Percentiles rank a stretch among this genome's conserved stretches.
Conservation (phyloP, 495 filamentous ascomycete species). For the Parmelia sp. region DNA sequence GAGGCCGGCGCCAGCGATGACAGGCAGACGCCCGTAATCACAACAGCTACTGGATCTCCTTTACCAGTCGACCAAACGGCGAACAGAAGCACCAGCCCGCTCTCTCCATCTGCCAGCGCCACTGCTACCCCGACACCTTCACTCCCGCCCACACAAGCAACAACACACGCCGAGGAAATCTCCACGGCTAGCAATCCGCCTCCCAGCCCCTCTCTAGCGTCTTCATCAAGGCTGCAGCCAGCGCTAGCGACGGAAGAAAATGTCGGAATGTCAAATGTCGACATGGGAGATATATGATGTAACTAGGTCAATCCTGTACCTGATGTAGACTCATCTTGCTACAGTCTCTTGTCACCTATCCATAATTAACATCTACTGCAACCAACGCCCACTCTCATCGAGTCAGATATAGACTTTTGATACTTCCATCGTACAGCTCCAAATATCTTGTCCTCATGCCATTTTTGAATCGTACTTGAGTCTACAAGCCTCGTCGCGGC, state of each 20-base stretch:
- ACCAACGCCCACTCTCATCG: no score
- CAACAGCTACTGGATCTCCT: not conserved
- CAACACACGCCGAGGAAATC: not conserved
- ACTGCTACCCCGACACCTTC: not conserved
- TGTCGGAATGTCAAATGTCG: no score
- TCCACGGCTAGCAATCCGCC: not conserved
- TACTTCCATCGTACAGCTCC: no score
- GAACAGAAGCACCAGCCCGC: not conserved
- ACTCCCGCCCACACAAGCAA: not conserved
- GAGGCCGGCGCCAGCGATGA: not conserved
- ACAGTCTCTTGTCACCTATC: no score
- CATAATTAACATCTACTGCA: no score
- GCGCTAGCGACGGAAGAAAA: not conserved
- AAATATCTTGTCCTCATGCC: no score
- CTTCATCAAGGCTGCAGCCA: not conserved
- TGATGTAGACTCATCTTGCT: not conserved
- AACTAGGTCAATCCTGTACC: not conserved
- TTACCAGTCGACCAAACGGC: not conserved
- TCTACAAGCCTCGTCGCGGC: no score
- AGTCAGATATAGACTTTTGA: no score
- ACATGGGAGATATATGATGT: constrained; percentile 11
- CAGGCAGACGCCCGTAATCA: not conserved
- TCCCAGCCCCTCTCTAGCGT: not conserved
- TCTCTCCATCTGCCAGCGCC: not conserved
- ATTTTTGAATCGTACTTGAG: no score